Evolutionary conservation across 1,284 basidiomycete genomes (phyloP).

Genomic region (Schizopora paradoxa): DNA sequence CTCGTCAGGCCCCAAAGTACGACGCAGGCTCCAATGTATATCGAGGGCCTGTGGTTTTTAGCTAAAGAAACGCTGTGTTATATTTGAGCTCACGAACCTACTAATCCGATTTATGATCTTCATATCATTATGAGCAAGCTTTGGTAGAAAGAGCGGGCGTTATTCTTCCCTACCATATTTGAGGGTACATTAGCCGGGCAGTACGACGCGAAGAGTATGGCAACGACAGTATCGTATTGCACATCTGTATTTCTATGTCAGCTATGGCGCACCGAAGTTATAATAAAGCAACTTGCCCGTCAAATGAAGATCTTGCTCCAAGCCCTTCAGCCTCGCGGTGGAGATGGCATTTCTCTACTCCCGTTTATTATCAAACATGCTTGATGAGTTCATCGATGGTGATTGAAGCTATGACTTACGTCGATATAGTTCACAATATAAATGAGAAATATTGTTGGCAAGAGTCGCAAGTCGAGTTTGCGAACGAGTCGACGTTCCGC

Average conservation of each 20-base stretch:
- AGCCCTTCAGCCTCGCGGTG: conserved; percentile 8
- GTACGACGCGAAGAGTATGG: conserved; percentile 12
- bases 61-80: no score
- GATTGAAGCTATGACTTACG: conserved; percentile 12
- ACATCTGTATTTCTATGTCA: background rate
- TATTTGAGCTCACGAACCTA: no score
- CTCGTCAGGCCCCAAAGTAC: conserved; percentile 62
- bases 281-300: conserved; percentile 1
- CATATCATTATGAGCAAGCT: no score
- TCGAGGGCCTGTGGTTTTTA: conserved; percentile 62
- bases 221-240: conserved; percentile 12
- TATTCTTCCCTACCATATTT: conserved; percentile 17
- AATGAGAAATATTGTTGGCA: conserved; percentile 22
- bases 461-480: conserved; percentile 20
- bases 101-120: no score
- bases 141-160: no score
- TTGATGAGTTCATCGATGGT: background rate
- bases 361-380: no score
- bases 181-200: conserved; percentile 11
- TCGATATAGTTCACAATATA: conserved; percentile 24
- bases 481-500: conserved; percentile 11
- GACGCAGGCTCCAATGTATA: conserved; percentile 56
- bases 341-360: conserved; percentile 11
- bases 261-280: background rate
- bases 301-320: conserved; percentile 9